These are phyloP conservation scores for Pyronema domesticum DNA, from an alignment of 495 filamentous ascomycete genomes.

Conservation along the genomic window DNA sequence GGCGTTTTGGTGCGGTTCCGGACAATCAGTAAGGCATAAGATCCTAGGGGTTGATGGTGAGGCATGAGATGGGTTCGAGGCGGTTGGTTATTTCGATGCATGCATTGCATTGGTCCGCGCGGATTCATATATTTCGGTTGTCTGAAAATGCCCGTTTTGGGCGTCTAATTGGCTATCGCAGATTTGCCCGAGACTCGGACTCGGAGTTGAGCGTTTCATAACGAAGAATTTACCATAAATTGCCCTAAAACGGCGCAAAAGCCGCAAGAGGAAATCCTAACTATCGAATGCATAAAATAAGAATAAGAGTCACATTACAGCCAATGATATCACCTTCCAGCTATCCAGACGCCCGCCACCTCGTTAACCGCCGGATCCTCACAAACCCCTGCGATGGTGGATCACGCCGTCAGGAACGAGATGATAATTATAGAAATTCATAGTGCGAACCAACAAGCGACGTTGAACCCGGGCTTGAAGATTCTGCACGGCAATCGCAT, in stretches of 20 bases:
- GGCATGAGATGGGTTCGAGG: too few species aligned
- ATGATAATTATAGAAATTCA: too few species aligned
- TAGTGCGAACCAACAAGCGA: too few species aligned
- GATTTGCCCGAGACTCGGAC: background rate
- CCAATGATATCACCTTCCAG: background rate
- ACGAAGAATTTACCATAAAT: background rate
- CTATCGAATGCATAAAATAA: too few species aligned
- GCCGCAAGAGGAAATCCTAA: background rate
- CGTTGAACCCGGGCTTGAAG: too few species aligned
- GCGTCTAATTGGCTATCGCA: background rate
- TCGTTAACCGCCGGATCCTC: background rate
- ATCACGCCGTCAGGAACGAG: too few species aligned
- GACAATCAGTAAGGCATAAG: background rate
- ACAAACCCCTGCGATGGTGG: too few species aligned
- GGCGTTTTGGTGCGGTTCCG: too few species aligned
- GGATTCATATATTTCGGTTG: too few species aligned
- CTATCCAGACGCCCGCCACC: background rate
- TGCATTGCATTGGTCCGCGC: too few species aligned
- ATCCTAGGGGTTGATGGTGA: background rate
- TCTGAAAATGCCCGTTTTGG: background rate
- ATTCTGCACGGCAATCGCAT: too few species aligned
- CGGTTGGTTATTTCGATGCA: too few species aligned
- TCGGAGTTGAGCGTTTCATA: background rate
- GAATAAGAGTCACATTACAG: background rate
- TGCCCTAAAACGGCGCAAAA: background rate